phyloP scores from a whole-genome alignment of 1,139 yeast species.

The Yamadazyma sp. region DNA sequence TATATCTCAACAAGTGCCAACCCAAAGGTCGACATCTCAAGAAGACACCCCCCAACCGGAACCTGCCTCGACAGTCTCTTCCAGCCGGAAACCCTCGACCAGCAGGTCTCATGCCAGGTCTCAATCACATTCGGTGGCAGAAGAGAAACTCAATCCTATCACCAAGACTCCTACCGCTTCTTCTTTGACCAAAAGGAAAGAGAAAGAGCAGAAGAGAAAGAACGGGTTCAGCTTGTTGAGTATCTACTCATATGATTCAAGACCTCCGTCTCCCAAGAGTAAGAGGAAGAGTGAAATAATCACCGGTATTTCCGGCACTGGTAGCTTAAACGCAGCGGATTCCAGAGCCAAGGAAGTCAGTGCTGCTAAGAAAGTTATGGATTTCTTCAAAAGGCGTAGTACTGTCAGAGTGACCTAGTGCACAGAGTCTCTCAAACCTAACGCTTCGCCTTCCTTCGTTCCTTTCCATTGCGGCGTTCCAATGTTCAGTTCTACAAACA shows the following conservation, averaged over 20 bases:
- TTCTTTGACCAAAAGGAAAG: slow-evolving; percentile 4
- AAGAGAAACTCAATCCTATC: slow-evolving; percentile 1
- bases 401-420: slow-evolving; percentile 36
- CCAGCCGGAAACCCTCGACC: not conserved
- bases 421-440: too few species aligned
- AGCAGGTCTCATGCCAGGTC: not conserved
- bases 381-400: slow-evolving; percentile 80
- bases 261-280: slow-evolving; percentile 13
- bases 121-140: not conserved
- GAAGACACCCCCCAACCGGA: not conserved
- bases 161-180: slow-evolving; percentile 3
- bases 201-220: slow-evolving; percentile 25
- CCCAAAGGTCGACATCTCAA: not conserved
- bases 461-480: too few species aligned
- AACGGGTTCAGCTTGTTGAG: slow-evolving; percentile 56
- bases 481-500: not conserved
- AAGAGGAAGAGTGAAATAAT: slow-evolving; percentile 4
- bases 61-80: not conserved
- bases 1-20: not conserved
- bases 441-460: not conserved
- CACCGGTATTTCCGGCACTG: slow-evolving; percentile 2
- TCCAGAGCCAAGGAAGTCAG: slow-evolving; percentile 49
- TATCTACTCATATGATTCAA: slow-evolving; percentile 38
- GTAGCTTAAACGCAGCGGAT: slow-evolving; percentile 8
- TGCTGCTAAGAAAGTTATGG: slow-evolving; percentile 77